Evolutionary conservation across 169 alveolate genomes (phyloP), one percentile per base, ranked within the genome.

Genomic region (Blepharisma undulans): DNA sequence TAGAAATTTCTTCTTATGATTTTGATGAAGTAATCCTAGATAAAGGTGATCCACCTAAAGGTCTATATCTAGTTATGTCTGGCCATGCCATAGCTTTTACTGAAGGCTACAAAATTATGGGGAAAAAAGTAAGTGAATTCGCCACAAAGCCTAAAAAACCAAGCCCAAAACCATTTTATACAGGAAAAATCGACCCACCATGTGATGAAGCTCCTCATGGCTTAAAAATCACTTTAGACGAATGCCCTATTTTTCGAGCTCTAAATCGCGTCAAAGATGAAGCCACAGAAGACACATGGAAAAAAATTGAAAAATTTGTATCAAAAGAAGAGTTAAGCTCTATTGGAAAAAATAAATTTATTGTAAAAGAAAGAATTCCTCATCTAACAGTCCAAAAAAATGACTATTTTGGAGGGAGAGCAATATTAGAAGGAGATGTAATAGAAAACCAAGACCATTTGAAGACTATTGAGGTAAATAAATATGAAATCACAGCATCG

Each of bases 321-420:
- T 29, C 80, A 22, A 22, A 74, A 74, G 80, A 74, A 74, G 33
- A 74, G 18, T 29, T 74, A 6, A 74, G 12, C 27, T 74, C 80
- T 25, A 74, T 74, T 3, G 33, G 80, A 22, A 74, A 74, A 74
- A 29, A 74, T 29, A 22, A 74, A 74, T 25, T 25, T 25, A 22
- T 74, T 22, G 8, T 74, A 25, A 74, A 74, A 74, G 80, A 74
- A 74, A 74, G 33, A 74, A 74, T 74, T 25, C 48, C 29, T 25
- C 33, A 25, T 5, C 10, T 22, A 14, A 82, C 36, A 22, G 27
- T 82, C 5, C 72, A 48, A 5, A 22, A 22, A 34, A 60, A 22
- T 19, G 78, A 82, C 30, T 82, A 82, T 59, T 82, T 82, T 30
- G 89, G 89, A 36, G 89, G 89, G 0, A 32, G 89, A n/a, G 89